phyloP scores from a whole-genome alignment of 2,329 filamentous ascomycete species.

The Aspergillus brasiliensis region DNA sequence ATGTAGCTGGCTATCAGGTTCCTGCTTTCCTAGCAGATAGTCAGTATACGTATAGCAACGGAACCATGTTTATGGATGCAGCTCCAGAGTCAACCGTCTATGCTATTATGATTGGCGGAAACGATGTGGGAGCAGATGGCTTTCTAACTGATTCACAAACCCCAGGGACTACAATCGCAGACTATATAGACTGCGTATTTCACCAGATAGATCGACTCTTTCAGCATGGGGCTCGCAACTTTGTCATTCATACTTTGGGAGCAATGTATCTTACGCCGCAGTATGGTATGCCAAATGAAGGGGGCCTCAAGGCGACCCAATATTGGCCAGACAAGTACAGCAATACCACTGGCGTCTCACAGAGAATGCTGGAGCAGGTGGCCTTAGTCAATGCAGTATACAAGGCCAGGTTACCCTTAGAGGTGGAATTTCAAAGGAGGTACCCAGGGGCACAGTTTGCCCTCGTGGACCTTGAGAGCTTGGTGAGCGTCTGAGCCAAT shows the following conservation, averaged over 20 bases:
- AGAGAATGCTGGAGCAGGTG: constrained; percentile 55
- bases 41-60: constrained; percentile 10
- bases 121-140: constrained; percentile 68
- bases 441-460: constrained; percentile 62
- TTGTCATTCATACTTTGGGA: constrained; percentile 69
- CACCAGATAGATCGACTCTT: constrained; percentile 64
- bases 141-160: constrained; percentile 67
- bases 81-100: constrained; percentile 67
- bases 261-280: constrained; percentile 67
- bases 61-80: constrained; percentile 36
- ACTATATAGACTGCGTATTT: constrained; percentile 71
- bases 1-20: constrained; percentile 52
- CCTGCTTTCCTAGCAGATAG: constrained; percentile 38
- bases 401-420: constrained; percentile 53
- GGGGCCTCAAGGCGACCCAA: constrained; percentile 45
- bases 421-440: constrained; percentile 42
- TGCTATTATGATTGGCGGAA: constrained; percentile 77
- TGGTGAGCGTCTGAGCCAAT: constrained; percentile 44
- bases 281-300: constrained; percentile 57
- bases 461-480: constrained; percentile 65
- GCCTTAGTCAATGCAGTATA: constrained; percentile 54
- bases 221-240: constrained; percentile 65
- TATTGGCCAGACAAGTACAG: constrained; percentile 51
- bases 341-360: constrained; percentile 47
- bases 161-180: constrained; percentile 60